A percentile compares a stretch with the other conserved stretches of the same genome.
These are phyloP conservation scores for Ochromonas danica DNA, from an alignment of 108 stramenopile genomes.

Conservation along the genomic window DNA sequence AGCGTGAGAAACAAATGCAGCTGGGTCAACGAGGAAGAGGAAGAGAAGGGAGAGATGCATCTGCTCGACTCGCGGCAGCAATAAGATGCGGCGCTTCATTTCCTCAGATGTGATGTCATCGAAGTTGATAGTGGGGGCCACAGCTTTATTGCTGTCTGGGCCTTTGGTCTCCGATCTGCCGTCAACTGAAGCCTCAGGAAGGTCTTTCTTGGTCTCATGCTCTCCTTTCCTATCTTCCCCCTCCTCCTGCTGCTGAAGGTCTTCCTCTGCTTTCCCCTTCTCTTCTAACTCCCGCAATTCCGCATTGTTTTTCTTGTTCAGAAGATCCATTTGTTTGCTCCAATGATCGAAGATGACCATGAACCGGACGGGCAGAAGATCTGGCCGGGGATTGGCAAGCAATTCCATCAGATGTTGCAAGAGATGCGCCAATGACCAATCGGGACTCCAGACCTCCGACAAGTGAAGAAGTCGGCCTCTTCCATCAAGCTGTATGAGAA, in stretches of 20 bases:
- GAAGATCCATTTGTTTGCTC: background rate
- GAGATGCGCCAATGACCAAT: background rate
- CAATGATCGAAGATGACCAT: background rate
- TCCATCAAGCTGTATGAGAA: background rate
- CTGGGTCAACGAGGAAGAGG: background rate
- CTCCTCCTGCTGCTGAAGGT: background rate
- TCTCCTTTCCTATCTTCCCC: too few relatives aligned
- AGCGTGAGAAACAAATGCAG: background rate
- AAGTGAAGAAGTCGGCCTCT: background rate
- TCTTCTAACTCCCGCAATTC: background rate
- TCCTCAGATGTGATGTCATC: background rate
- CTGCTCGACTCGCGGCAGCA: slow-evolving; percentile 17
- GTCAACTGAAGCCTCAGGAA: too few relatives aligned
- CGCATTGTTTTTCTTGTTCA: background rate
- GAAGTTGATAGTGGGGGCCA: background rate
- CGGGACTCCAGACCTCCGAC: background rate
- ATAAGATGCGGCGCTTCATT: background rate
- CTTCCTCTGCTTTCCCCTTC: background rate
- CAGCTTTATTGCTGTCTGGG: background rate
- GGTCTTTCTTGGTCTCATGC: too few relatives aligned
- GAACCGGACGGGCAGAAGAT: background rate
- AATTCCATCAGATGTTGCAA: background rate
- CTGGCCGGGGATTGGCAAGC: background rate
- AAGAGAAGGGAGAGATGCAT: slow-evolving; percentile 10
- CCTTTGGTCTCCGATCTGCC: background rate